Evolutionary conservation across 2,329 filamentous ascomycete species (phyloP).

Genomic region (Apiospora marii): DNA sequence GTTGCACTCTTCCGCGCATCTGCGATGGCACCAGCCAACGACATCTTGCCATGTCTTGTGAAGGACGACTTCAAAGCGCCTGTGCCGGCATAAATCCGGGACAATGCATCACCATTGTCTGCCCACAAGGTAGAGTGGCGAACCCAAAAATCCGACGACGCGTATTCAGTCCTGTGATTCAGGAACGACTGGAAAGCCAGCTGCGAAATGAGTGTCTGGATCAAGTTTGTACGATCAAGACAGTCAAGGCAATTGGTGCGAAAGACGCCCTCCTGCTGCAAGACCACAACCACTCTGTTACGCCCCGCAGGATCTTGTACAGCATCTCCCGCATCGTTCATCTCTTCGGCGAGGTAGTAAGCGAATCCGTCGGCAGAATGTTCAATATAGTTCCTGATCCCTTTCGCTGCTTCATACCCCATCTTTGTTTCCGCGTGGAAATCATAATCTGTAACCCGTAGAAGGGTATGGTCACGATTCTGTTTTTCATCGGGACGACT

Average conservation of each 20-base stretch:
- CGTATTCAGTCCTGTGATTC: constrained; percentile 71
- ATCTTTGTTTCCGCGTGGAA: constrained; percentile 94
- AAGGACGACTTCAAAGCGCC: constrained; percentile 96
- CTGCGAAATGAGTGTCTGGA: constrained; percentile 94
- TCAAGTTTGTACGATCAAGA: constrained; percentile 91
- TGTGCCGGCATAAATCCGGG: constrained; percentile 95
- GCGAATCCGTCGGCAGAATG: constrained; percentile 85
- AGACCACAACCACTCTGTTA: constrained; percentile 68
- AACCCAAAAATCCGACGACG: constrained; percentile 86
- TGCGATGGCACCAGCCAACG: constrained; percentile 89
- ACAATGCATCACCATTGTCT: constrained; percentile 93
- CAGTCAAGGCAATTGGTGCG: constrained; percentile 97
- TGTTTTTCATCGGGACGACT: constrained; percentile 64
- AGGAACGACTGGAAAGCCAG: constrained; percentile 92
- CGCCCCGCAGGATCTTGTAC: constrained; percentile 46
- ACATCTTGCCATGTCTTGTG: constrained; percentile 95
- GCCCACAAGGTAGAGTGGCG: constrained; percentile 94
- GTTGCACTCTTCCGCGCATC: constrained; percentile 95
- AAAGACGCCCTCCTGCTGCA: constrained; percentile 96
- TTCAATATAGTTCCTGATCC: constrained; percentile 81
- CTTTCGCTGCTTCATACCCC: constrained; percentile 89
- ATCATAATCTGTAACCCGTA: constrained; percentile 89
- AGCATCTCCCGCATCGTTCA: constrained; percentile 59
- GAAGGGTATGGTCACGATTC: constrained; percentile 73
- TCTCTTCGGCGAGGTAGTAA: constrained; percentile 86